Percentiles rank a stretch among this genome's conserved stretches.
Evolutionary conservation across 805 yeast genomes (phyloP).

Genomic region (Brettanomyces anomalus): DNA sequence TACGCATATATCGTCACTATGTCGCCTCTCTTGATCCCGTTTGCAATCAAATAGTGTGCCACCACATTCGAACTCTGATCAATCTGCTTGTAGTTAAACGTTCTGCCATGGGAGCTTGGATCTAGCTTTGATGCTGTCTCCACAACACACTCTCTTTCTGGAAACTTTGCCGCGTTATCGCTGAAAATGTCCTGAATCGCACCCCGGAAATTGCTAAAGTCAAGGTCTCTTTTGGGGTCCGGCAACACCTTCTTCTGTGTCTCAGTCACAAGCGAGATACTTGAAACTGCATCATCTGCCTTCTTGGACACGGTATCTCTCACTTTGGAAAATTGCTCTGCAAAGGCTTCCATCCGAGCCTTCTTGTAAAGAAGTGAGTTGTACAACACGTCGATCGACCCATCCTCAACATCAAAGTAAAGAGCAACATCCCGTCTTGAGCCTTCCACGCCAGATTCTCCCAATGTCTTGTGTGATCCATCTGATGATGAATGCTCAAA

Average conservation of each 20-base stretch:
- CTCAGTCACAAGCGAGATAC: constrained; percentile 60
- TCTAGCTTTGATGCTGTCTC: constrained; percentile 74
- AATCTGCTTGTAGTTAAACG: constrained; percentile 79
- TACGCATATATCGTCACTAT: constrained; percentile 97
- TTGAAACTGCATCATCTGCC: constrained; percentile 40
- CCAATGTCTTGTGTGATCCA: constrained; percentile 2
- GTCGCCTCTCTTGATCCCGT: constrained; percentile 85
- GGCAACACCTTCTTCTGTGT: constrained; percentile 60
- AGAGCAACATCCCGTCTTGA: constrained; percentile 60
- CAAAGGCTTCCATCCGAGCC: constrained; percentile 58
- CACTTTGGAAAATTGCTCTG: constrained; percentile 64
- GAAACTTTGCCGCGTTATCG: constrained; percentile 73
- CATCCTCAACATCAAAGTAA: constrained; percentile 28
- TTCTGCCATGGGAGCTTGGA: constrained; percentile 47
- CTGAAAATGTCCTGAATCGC: constrained; percentile 95
- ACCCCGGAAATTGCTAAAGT: constrained; percentile 88
- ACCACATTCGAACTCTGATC: constrained; percentile 89
- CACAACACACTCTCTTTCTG: constrained; percentile 84
- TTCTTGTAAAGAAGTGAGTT: constrained; percentile 67
- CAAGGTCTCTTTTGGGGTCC: constrained; percentile 78
- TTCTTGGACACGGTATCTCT: constrained; percentile 27
- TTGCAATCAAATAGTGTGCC: constrained; percentile 74
- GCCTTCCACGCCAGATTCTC: constrained; percentile 34
- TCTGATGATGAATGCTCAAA: constrained; percentile 34
- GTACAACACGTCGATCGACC: constrained; percentile 43